These are phyloP conservation scores for Boletus rufocinnamomeus DNA, from an alignment of 768 basidiomycete genomes.

Conservation along the genomic window DNA sequence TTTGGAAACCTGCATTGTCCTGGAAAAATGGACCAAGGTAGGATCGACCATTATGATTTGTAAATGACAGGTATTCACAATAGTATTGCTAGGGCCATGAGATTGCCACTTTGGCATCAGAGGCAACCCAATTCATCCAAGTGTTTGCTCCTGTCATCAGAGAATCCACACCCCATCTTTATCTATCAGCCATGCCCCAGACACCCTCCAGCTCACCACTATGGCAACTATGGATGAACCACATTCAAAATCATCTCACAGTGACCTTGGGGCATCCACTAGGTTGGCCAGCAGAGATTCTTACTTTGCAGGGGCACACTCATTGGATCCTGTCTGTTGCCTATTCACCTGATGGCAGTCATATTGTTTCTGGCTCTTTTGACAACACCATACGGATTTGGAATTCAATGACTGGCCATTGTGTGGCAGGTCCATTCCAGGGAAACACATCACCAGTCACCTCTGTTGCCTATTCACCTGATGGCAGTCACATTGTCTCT, in stretches of 20 bases:
- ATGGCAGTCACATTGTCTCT: too few species aligned
- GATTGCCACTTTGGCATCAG: constrained; percentile 2
- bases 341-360: background rate
- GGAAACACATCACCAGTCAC: too few species aligned
- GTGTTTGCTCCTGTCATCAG: background rate
- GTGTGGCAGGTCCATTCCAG: background rate
- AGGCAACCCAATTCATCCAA: constrained; percentile 3
- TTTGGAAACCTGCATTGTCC: too few species aligned
- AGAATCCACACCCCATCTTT: background rate
- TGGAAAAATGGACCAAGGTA: too few species aligned
- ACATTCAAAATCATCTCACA: background rate
- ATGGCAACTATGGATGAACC: background rate
- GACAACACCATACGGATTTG: constrained; percentile 13
- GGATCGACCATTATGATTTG: too few species aligned
- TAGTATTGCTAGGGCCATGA: background rate
- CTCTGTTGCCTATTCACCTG: too few species aligned
- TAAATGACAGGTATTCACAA: too few species aligned
- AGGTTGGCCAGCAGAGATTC: background rate
- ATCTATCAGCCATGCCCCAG: constrained; percentile 5
- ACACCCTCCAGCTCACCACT: constrained; percentile 4
- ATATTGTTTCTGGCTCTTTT: background rate
- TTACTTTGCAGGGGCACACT: background rate
- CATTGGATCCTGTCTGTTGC: background rate
- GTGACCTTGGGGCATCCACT: background rate
- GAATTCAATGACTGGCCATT: constrained; percentile 4